Base-by-base conservation (phyloP, 805 yeast genomes). In the Pichia heedii region DNA sequence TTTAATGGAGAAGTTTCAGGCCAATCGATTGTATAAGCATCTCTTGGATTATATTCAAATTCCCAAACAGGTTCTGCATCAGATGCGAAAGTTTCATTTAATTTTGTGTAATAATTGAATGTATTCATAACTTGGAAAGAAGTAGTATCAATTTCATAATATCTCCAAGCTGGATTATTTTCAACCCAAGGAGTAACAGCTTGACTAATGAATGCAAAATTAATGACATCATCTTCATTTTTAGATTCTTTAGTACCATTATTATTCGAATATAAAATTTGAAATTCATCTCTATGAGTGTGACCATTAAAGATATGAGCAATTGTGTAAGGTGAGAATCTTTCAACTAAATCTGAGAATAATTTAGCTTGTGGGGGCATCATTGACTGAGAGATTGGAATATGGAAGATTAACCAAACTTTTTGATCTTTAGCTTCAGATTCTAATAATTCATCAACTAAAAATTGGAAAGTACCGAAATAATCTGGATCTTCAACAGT, bases 351-450 rank as follows among this genome's bases (percentile, higher is more conserved):
- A 48, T 74, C 73, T 27, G 70, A 64, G 48, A 79, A 74, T 27
- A 76, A 63, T 43, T 72, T 67, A 22, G 84, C 71, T 42, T 75
- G 81, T 33, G 77, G 65, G 12, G 88, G 87, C 38, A 81, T 61
- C 16, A 81, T 71, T 51, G 79, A 84, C 48, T 64, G 69, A n/a
- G 73, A 67, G 21, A 72, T 62, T 37, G 89, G 86, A 43, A 81
- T 76, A 57, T 81, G 88, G 19, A 83, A 77, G 52, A 79, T 68
- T 45, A 81, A 68, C 88, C 88, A 81, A n/a, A 78, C 88, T 53
- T 82, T 66, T 58, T 79, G 77, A 40, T 74, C 75, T 9, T 64
- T 65, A 30, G 52, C 45, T 59, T 81, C 88, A 49, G 81, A 69
- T 40, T 70, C 80, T n/a, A 72, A 57, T 41, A 81, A 65, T 62